Base-by-base conservation (phyloP, 73 alveolate species). In the Blepharisma japonicum region DNA sequence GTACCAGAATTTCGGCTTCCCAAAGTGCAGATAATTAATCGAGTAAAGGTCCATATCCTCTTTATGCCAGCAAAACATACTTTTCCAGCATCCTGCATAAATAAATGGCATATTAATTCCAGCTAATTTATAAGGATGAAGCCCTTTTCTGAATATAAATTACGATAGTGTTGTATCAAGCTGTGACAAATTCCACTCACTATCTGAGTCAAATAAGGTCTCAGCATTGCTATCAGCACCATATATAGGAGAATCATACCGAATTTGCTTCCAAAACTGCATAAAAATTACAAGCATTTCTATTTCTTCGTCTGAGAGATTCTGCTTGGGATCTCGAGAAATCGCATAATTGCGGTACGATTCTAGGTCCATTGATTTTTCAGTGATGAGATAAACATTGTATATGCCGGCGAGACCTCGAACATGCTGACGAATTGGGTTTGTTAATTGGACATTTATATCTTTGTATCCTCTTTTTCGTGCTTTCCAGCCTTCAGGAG, bases 31-130 rank as follows among this genome's bases (percentile, higher is more conserved):
- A 71, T 77, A 92, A 79, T 92, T 92, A 20, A 87, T 83, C 9
- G 96, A 87, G 50, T 85, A 84, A 20, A 92, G 86, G 71, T 89
- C 96, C 80, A 92, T 45, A 81, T 92, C 98, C 89, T 92, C 98
- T 56, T 92, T 90, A 78, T 92, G 98, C 98, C 98, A 92, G 45
- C 96, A 94, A 72, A 92, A 92, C 89, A 90, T 83, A 7, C 96
- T 81, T 67, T 90, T 90, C 98, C 98, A 90, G 25, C 90, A 78
- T 2, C 98, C 98, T 54, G 86, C 87, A 71, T 92, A 92, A 4
- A 90, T 20, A 68, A 87, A 92, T 32, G 98, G 93, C 45, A 81
- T 84, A 68, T 85, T 92, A 55, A 92, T 94, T 45, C 98, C 98
- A 6, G 89, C 68, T 20, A 92, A 82, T 6, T 86, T 71, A 6